Evolutionary conservation across 305 asterid species (phyloP).

Genomic region (Plantago lanceolata): DNA sequence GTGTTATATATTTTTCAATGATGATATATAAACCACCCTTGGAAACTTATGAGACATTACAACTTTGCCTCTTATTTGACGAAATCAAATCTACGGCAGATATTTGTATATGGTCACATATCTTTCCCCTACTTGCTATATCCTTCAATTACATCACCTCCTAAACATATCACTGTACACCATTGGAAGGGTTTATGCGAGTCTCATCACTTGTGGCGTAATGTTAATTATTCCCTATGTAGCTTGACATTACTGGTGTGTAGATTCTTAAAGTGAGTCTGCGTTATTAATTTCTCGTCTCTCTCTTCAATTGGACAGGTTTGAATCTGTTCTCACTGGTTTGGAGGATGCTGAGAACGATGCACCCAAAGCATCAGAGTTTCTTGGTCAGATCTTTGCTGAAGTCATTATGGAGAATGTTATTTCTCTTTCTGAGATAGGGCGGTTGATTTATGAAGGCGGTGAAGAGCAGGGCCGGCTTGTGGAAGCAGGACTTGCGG

Average conservation of each 20-base stretch:
- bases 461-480: constrained; percentile 53
- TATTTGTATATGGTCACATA: background rate
- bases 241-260: too few relatives aligned
- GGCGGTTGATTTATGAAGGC: constrained; percentile 41
- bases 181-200: too few relatives aligned
- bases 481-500: constrained; percentile 53
- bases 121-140: background rate
- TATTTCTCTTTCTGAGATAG: constrained; percentile 41
- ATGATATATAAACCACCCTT: background rate
- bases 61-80: background rate
- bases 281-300: background rate
- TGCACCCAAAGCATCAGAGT: constrained; percentile 61
- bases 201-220: too few relatives aligned
- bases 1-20: too few relatives aligned
- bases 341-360: constrained; percentile 62
- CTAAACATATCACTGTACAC: too few relatives aligned
- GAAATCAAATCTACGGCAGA: background rate
- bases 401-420: constrained; percentile 37
- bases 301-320: constrained; percentile 32
- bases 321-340: constrained; percentile 45
- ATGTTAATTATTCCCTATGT: too few relatives aligned
- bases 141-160: too few relatives aligned
- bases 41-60: background rate
- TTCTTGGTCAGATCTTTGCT: constrained; percentile 49
- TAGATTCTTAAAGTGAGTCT: background rate